phyloP scores from a whole-genome alignment of 2,329 filamentous ascomycete species.

The Plenodomus lindquistii region DNA sequence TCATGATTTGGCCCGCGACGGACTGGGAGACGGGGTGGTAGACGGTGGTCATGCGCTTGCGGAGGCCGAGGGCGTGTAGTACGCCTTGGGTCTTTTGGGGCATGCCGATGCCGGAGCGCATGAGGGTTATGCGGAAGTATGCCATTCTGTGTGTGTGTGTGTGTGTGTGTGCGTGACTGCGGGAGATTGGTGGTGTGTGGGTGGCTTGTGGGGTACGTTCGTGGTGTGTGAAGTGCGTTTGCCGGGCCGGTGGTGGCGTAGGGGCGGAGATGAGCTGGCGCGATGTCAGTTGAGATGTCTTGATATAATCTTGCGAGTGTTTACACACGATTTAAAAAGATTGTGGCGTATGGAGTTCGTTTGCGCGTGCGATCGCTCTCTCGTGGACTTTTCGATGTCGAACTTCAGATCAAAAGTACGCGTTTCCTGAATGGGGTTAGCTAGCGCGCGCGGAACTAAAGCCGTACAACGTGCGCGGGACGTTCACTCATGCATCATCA shows the following conservation, averaged over 20 bases:
- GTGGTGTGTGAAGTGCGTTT: background rate
- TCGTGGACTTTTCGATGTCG: constrained; percentile 22
- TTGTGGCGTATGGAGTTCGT: constrained; percentile 7
- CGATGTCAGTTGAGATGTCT: background rate
- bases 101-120: constrained; percentile 87
- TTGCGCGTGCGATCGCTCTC: constrained; percentile 14
- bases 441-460: background rate
- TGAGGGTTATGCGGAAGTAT: constrained; percentile 88
- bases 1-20: constrained; percentile 87
- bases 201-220: background rate
- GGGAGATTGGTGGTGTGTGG: background rate
- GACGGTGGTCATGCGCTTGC: constrained; percentile 81
- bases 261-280: background rate
- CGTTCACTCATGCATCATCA: constrained; percentile 8
- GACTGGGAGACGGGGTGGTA: constrained; percentile 83
- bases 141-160: constrained; percentile 56
- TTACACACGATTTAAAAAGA: constrained; percentile 7
- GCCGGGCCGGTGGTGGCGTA: background rate
- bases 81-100: constrained; percentile 76
- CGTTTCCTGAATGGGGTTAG: constrained; percentile 17
- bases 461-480: constrained; percentile 14
- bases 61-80: constrained; percentile 81
- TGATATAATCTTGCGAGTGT: background rate
- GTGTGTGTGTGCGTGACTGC: background rate
- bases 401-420: constrained; percentile 8